A percentile compares a stretch with the other conserved stretches of the same genome.
Conservation (phyloP, 2,329 filamentous ascomycete genomes). For the Ophiostoma australiae region DNA sequence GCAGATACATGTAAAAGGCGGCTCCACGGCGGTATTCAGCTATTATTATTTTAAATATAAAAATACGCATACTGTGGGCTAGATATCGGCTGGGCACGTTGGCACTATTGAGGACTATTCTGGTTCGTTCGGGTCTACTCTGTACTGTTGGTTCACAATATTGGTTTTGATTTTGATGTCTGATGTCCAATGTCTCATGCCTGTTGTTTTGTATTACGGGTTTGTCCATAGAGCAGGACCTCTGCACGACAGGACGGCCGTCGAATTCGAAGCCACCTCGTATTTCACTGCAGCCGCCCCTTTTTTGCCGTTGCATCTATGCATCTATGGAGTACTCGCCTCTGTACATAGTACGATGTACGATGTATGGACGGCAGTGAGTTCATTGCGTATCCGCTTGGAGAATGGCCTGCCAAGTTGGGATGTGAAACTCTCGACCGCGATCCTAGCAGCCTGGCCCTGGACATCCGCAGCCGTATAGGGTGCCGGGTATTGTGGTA, state of each 20-base stretch:
- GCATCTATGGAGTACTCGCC: background rate
- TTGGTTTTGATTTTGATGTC: background rate
- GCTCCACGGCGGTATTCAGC: background rate
- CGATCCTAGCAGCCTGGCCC: background rate
- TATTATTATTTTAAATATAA: background rate
- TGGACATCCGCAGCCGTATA: background rate
- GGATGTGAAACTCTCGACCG: background rate
- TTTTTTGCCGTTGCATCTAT: constrained; percentile 3
- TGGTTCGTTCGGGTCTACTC: too few species aligned
- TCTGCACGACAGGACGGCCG: background rate
- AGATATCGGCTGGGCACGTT: background rate
- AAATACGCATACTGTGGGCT: background rate
- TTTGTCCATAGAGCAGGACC: background rate
- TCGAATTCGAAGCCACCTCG: background rate
- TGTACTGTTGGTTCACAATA: background rate
- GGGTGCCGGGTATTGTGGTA: background rate
- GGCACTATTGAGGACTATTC: background rate
- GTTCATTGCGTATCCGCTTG: background rate
- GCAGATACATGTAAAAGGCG: background rate
- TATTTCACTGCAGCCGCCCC: background rate
- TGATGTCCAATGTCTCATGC: too few species aligned
- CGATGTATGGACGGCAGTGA: background rate
- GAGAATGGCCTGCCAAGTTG: background rate
- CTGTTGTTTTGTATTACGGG: background rate
- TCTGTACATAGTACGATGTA: background rate